Evolutionary conservation across 1,139 yeast species (phyloP), one percentile per base, ranked within the genome.

Genomic region (Insectozyma bohioensis): DNA sequence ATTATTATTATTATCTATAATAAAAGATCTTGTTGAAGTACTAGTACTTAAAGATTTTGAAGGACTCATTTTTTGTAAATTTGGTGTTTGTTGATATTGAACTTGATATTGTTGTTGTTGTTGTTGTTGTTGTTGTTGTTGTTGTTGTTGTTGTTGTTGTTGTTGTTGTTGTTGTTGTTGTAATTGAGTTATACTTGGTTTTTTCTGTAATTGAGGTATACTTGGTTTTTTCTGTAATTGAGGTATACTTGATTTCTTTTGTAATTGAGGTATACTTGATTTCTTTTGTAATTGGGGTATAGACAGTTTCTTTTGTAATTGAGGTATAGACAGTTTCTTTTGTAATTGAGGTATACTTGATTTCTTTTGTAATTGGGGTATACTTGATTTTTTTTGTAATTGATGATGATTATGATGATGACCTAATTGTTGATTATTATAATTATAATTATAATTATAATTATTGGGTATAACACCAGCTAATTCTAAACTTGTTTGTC

Each of bases 381-480:
- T 41, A 4, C 47, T 39, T 11, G 30, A 28, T 36, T 20, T 41
- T 31, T 13, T 31, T 16, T 28, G 31, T 33, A 46, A 20, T 35
- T 27, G 26, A 23, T 37, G 34, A 12, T 13, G 17, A 15, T 24
- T 22, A 25, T 20, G 12, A 19, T 9, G 27, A 26, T n/a, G 16
- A 22, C 26, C 20, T 40, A n/a, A 31, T 31, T 45, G 49, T 30
- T 44, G 51, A 15, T 40, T 48, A 19, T n/a, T n/a, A n/a, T n/a
- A n/a, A n/a, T n/a, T n/a, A n/a, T n/a, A n/a, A n/a, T n/a, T n/a
- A n/a, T n/a, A n/a, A n/a, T n/a, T n/a, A n/a, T n/a, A n/a, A n/a
- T n/a, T n/a, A n/a, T n/a, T n/a, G n/a, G 47, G 43, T 12, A 61
- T 20, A 9, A 37, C 68, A 1, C 71, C 69, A 0, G 69, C 69